Percentiles rank a stretch among this genome's conserved stretches.
Conservation (phyloP, 352 stramenopile genomes). For the Globisporangium takayamanum region DNA sequence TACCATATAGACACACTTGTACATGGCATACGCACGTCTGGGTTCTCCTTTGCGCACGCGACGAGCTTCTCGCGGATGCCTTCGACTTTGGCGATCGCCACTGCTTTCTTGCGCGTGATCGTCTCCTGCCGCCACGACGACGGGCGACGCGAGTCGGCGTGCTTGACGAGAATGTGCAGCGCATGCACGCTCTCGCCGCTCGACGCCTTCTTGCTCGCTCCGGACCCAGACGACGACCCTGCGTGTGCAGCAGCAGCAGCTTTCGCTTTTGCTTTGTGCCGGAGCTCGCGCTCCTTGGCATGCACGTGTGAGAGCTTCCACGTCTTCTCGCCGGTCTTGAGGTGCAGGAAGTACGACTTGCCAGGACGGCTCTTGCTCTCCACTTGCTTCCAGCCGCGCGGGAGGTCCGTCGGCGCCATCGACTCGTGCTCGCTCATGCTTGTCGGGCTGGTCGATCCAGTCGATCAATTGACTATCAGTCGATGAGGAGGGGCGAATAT, state of each 20-base stretch:
- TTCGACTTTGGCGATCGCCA: conserved; percentile 68
- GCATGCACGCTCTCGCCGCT: conserved; percentile 47
- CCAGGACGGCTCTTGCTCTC: conserved; percentile 84
- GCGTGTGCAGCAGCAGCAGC: conserved; percentile 1
- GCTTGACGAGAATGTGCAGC: conserved; percentile 87
- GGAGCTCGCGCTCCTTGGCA: conserved; percentile 72
- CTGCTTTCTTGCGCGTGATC: conserved; percentile 85
- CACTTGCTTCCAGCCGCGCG: conserved; percentile 81
- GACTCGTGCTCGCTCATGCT: conserved; percentile 24
- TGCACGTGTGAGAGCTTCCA: conserved; percentile 84
- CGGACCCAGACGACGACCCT: background rate
- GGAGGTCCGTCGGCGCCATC: conserved; percentile 20
- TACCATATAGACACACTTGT: conserved; percentile 3
- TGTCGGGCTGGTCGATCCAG: background rate
- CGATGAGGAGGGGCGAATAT: background rate
- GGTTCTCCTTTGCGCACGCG: conserved; percentile 54
- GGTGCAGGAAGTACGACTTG: conserved; percentile 81
- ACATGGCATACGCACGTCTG: conserved; percentile 31
- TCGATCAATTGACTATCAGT: background rate
- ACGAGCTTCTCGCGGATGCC: conserved; percentile 82
- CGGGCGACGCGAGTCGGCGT: conserved; percentile 69
- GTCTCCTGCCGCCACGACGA: conserved; percentile 85
- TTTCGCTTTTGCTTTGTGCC: conserved; percentile 37
- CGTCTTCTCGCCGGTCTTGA: conserved; percentile 82
- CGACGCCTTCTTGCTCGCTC: conserved; percentile 10